Base-by-base conservation (phyloP, 2,329 filamentous ascomycete genomes). In the Colletotrichum plurivorum region DNA sequence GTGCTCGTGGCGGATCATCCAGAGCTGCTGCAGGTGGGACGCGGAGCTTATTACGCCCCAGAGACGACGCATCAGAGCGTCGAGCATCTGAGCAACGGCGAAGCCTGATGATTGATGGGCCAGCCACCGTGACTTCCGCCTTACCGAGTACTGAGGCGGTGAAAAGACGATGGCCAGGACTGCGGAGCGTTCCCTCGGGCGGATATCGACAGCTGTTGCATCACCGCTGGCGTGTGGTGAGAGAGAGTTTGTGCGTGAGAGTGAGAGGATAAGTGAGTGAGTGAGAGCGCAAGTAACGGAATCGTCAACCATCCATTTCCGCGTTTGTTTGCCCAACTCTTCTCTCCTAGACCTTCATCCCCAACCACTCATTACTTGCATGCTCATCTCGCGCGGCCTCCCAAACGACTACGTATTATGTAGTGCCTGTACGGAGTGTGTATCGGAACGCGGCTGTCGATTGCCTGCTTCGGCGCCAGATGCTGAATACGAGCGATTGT, bases 41-140 rank as follows among this genome's bases (percentile, higher is more conserved):
- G 67, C 58, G 57, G 63, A 70, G 57, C 64, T 70, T 55, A 68
- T 70, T 58, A 70, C 46, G 45, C 63, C 57, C 67, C 46, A 49
- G 22, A 70, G 20, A 49, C 36, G 36, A 36, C 62, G 64, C 53
- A 58, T 68, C 67, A 68, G 63, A 70, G 57, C 67, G 67, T 63
- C 63, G 63, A 68, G 67, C 18, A 63, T 70, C 64, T 54, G 57
- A 70, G 67, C 41, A 46, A 43, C 41, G 13, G 49, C 63, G 31
- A 54, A 48, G 53, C 46, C 52, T 65, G 51, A 52, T 49, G 57
- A 58, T 55, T 63, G 46, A 70, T 8, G 45, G 18, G 45, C 45
- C 45, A 46, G 48, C 54, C 63, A 62, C 63, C 43, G 57, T 22
- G 55, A 51, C 51, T 53, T 46, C 52, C 56, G 27, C 58, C 31